Evolutionary conservation across 2,329 filamentous ascomycete species (phyloP).

Genomic region (Botrytis sinoallii): DNA sequence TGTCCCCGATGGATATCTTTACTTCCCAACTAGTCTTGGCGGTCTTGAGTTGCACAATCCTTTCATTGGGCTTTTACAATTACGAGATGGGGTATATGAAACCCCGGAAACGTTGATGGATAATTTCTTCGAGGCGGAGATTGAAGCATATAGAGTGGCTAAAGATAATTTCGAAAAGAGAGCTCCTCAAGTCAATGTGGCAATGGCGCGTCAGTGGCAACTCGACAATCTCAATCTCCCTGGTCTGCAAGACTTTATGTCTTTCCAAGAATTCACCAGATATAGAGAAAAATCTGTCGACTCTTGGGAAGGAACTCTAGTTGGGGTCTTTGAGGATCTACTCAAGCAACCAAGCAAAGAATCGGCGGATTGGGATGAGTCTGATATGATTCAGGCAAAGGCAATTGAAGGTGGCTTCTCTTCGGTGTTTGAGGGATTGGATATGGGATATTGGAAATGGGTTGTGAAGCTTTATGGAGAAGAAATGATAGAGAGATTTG

Average conservation of each 20-base stretch:
- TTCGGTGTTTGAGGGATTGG: constrained; percentile 12
- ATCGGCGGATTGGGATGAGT: constrained; percentile 29
- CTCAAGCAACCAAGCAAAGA: constrained; percentile 31
- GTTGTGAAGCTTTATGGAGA: constrained; percentile 40
- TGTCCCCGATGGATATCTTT: constrained; percentile 44
- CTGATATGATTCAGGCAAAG: constrained; percentile 18
- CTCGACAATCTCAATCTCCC: background rate
- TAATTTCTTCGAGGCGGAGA: constrained; percentile 37
- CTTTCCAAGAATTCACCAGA: constrained; percentile 41
- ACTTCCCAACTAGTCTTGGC: constrained; percentile 42
- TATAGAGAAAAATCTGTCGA: constrained; percentile 37
- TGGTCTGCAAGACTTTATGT: constrained; percentile 38
- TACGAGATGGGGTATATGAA: constrained; percentile 31
- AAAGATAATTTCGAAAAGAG: constrained; percentile 38
- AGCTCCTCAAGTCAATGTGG: background rate
- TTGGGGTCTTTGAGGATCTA: constrained; percentile 30
- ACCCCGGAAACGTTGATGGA: constrained; percentile 32
- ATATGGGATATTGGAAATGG: constrained; percentile 41
- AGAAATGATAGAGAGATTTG: constrained; percentile 43
- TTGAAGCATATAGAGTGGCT: constrained; percentile 37
- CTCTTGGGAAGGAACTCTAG: constrained; percentile 34
- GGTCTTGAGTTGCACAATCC: constrained; percentile 44
- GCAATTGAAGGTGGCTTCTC: constrained; percentile 6
- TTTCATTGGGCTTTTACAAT: constrained; percentile 39
- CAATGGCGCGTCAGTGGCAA: background rate